Evolutionary conservation across 352 stramenopile species (phyloP), one percentile per base, ranked within the genome.

Genomic region (Phytophthora idaei): DNA sequence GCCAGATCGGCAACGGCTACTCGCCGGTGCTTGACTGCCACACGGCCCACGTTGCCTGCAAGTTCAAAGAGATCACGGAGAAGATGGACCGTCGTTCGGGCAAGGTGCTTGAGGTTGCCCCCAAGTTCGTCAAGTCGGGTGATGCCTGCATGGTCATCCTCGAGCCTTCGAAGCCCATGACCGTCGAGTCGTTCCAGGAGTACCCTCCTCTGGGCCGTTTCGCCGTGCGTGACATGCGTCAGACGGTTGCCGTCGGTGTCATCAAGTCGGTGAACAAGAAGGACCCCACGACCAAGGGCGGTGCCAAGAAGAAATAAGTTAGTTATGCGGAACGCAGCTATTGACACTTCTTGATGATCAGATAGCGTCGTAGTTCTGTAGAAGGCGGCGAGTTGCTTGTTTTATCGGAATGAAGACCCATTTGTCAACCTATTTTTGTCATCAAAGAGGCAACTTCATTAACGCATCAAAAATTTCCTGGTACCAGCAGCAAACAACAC

Each of bases 71-170:
- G 58, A 98, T 99, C 72, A 94, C 90, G 56, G 80, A 98, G 72
- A 99, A 98, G 86, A 97, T 99, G 76, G 97, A 99, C 81, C 89
- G 96, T 60, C 82, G 90, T 71, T 98, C 95, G 27, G 97, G 97
- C 74, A 98, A 98, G 74, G 84, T 98, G 45, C 60, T 99, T n/a
- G 96, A 99, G 73, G 74, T 77, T 52, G 91, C 98, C 64, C 95
- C 97, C 32, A 91, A 98, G 71, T 97, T 93, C 70, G 86, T 99
- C 28, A 96, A 98, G 87, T 92, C 85, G 39, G 98, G 97, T 47
- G 97, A 99, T 81, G 96, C 95, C 32, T 98, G 91, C 75, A 97
- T 99, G 60, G 97, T 98, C 32, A 92, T 95, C 52, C 68, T 99
- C 21, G 85, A 93, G 64, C 97, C 98, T 9, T 92, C 81, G 32